These are phyloP conservation scores for Candida xiaguanensis DNA, from an alignment of 805 yeast genomes.

Conservation along the genomic window DNA sequence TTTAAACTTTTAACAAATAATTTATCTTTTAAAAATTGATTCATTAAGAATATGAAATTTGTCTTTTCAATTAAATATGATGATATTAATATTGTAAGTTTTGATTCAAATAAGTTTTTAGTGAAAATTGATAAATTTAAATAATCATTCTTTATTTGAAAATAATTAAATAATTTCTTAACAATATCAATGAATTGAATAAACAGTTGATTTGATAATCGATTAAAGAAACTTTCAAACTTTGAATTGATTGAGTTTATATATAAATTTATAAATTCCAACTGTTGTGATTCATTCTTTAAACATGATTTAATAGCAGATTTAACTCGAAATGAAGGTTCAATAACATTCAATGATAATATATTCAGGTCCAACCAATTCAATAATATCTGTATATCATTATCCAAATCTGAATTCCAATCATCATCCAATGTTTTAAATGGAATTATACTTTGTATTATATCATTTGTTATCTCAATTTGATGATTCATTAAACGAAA, in stretches of 20 bases:
- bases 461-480: conserved; percentile 10
- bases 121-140: conserved; percentile 21
- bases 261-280: conserved; percentile 30
- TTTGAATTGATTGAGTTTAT: conserved; percentile 26
- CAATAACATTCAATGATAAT: neutral
- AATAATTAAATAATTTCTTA: conserved; percentile 15
- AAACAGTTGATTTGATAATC: neutral
- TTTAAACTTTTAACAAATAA: conserved; percentile 10
- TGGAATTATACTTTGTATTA: conserved; percentile 14
- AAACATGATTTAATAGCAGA: conserved; percentile 36
- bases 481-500: neutral
- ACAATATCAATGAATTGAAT: conserved; percentile 15
- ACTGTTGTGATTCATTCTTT: conserved; percentile 29
- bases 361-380: conserved; percentile 29
- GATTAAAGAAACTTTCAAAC: conserved; percentile 11
- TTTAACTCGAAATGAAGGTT: conserved; percentile 31
- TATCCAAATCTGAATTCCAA: conserved; percentile 24
- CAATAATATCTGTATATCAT: conserved; percentile 30
- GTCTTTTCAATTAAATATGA: neutral
- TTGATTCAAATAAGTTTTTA: conserved; percentile 21
- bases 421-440: conserved; percentile 14
- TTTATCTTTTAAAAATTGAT: conserved; percentile 9
- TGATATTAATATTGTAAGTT: conserved; percentile 26
- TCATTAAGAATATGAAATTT: conserved; percentile 6
- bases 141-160: conserved; percentile 18